phyloP scores from a whole-genome alignment of 768 basidiomycete species.

The Suillus tomentosus region DNA sequence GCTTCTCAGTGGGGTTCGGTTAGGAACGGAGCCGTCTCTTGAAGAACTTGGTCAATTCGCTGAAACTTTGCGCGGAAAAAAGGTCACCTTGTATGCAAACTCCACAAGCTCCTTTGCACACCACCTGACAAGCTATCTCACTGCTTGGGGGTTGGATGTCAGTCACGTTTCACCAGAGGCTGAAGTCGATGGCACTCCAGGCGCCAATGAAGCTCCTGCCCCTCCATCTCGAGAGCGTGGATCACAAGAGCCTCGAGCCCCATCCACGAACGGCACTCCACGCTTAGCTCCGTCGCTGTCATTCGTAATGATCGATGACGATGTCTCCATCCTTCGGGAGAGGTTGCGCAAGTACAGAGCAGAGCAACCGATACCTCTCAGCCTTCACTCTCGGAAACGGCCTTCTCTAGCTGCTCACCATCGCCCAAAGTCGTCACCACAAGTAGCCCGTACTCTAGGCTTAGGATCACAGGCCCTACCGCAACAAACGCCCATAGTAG shows the following conservation, averaged over 20 bases:
- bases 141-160: constrained; percentile 94
- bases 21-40: constrained; percentile 73
- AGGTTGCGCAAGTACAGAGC: constrained; percentile 68
- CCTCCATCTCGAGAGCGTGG: constrained; percentile 10
- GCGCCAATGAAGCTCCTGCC: constrained; percentile 18
- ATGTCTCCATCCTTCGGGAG: constrained; percentile 76
- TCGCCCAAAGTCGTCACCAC: constrained; percentile 79
- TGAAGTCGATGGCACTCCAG: constrained; percentile 43
- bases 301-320: constrained; percentile 93
- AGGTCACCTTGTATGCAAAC: constrained; percentile 81
- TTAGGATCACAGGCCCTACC: constrained; percentile 30
- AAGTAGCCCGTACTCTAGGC: constrained; percentile 62
- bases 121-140: constrained; percentile 90
- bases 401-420: constrained; percentile 69
- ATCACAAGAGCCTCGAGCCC: constrained; percentile 22
- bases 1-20: constrained; percentile 49
- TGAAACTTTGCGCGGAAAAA: constrained; percentile 80
- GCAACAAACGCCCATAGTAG: constrained; percentile 39
- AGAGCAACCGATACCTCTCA: constrained; percentile 46
- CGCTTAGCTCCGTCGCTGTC: constrained; percentile 39
- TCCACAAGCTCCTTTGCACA: constrained; percentile 89
- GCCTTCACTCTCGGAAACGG: constrained; percentile 55
- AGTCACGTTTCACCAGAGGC: constrained; percentile 71
- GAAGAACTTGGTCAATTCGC: constrained; percentile 79
- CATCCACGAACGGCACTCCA: constrained; percentile 23